phyloP scores from a whole-genome alignment of 345 rosid genomes.

The Eucalyptus albens region DNA sequence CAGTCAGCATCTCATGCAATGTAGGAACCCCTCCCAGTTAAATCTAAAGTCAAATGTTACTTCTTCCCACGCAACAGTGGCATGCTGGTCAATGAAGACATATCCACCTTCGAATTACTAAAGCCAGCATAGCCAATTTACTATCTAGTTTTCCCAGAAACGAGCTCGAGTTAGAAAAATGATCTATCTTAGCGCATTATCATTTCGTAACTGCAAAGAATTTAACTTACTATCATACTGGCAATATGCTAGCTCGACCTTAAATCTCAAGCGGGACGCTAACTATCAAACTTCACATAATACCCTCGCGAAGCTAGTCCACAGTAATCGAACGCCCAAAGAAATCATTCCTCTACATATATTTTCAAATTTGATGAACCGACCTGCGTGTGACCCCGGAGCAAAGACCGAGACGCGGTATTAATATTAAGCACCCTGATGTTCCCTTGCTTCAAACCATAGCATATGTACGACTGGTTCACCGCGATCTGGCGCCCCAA shows the following conservation, averaged over 20 bases:
- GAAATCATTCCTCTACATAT: background rate
- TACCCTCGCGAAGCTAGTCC: background rate
- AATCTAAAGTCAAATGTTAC: background rate
- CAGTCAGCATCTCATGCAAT: background rate
- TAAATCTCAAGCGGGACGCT: background rate
- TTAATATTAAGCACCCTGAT: conserved; percentile 75
- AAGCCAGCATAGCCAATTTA: background rate
- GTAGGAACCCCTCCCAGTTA: background rate
- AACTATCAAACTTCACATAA: background rate
- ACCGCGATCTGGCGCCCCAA: conserved; percentile 88
- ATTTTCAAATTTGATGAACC: background rate
- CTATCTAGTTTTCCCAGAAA: background rate
- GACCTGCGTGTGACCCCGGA: conserved; percentile 84
- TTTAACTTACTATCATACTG: background rate
- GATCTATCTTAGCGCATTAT: background rate
- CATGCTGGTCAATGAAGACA: background rate
- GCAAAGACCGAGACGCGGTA: conserved; percentile 71
- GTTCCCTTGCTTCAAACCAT: conserved; percentile 77
- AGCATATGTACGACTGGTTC: conserved; percentile 64
- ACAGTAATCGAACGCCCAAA: background rate
- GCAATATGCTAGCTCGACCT: background rate
- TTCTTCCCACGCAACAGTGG: background rate
- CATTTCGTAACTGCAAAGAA: background rate
- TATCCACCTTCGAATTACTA: background rate
- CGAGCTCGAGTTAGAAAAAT: background rate